Evolutionary conservation across 2,329 filamentous ascomycete species (phyloP).

Genomic region (Diaporthe humulicola): DNA sequence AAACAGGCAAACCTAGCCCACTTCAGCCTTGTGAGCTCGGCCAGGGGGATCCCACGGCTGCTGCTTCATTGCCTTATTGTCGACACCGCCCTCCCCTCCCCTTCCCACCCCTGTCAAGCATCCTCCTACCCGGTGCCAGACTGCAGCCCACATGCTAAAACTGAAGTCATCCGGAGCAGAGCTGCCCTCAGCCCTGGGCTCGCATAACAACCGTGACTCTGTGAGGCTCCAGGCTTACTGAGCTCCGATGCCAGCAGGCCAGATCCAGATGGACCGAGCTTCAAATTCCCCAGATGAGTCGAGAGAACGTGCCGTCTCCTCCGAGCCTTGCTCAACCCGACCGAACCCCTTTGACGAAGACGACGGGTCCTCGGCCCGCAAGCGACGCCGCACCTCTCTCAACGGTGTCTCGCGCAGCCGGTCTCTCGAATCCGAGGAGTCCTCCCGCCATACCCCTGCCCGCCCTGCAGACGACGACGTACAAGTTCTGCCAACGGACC

Average conservation of each 20-base stretch:
- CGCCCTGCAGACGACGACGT: neutral
- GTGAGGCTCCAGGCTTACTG: slow-evolving; percentile 60
- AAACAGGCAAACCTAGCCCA: slow-evolving; percentile 32
- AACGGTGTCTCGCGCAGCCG: slow-evolving; percentile 65
- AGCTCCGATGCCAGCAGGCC: slow-evolving; percentile 51
- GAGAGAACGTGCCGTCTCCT: slow-evolving; percentile 71
- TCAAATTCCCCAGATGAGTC: slow-evolving; percentile 60
- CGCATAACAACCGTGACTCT: slow-evolving; percentile 66
- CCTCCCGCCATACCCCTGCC: slow-evolving; percentile 28
- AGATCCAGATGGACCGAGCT: slow-evolving; percentile 68
- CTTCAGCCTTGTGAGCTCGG: slow-evolving; percentile 35
- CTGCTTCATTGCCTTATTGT: slow-evolving; percentile 24
- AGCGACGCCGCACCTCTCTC: slow-evolving; percentile 72
- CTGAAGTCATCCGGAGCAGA: slow-evolving; percentile 55
- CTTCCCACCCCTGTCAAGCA: slow-evolving; percentile 41
- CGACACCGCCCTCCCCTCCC: slow-evolving; percentile 37
- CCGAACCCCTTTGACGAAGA: slow-evolving; percentile 75
- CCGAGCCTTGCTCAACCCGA: slow-evolving; percentile 73
- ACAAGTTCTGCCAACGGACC: slow-evolving; percentile 37
- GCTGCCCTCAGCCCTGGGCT: slow-evolving; percentile 61
- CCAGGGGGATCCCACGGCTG: slow-evolving; percentile 16
- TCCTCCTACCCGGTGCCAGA: slow-evolving; percentile 34
- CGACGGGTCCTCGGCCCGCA: slow-evolving; percentile 65
- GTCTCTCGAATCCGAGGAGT: slow-evolving; percentile 58
- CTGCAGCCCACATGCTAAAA: slow-evolving; percentile 68